phyloP scores from a whole-genome alignment of 495 filamentous ascomycete genomes.

The Podospora bellae-mahoneyi region DNA sequence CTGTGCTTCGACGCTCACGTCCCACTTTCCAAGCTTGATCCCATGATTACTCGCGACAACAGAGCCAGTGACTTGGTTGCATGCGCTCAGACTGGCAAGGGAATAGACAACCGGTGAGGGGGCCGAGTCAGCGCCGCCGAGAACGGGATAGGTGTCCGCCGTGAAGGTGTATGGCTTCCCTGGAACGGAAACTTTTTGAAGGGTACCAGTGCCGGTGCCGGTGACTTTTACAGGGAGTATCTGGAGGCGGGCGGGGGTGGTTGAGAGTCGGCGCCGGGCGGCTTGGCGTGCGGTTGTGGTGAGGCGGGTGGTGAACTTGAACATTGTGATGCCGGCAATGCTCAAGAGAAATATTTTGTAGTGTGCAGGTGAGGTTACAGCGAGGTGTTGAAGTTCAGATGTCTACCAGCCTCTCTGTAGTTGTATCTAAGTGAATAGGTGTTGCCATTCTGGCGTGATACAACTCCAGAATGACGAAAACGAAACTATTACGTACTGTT shows the following conservation, averaged over 20 bases:
- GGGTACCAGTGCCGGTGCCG: constrained; percentile 22
- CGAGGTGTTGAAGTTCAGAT: too few species aligned
- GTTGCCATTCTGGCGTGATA: too few species aligned
- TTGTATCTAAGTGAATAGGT: too few species aligned
- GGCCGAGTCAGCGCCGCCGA: constrained; percentile 25
- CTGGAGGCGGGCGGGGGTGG: neutral
- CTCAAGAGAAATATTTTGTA: too few species aligned
- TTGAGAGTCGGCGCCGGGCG: neutral
- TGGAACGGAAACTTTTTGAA: constrained; percentile 20
- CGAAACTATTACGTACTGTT: too few species aligned
- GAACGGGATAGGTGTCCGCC: constrained; percentile 27
- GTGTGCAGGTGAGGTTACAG: too few species aligned
- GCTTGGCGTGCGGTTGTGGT: too few species aligned
- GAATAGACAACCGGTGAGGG: constrained; percentile 29
- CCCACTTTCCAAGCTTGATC: constrained; percentile 24
- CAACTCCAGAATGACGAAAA: too few species aligned
- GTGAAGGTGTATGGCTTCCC: constrained; percentile 27
- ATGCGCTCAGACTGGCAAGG: constrained; percentile 28
- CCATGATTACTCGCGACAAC: constrained; percentile 27
- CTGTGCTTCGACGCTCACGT: constrained; percentile 21
- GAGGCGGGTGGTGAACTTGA: too few species aligned
- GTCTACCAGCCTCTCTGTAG: too few species aligned
- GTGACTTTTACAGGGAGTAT: constrained; percentile 17
- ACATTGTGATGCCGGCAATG: too few species aligned
- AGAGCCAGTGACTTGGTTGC: constrained; percentile 30